These are phyloP conservation scores for Toxoplasma gondii DNA, from an alignment of 169 alveolate genomes.

Conservation along the genomic window DNA sequence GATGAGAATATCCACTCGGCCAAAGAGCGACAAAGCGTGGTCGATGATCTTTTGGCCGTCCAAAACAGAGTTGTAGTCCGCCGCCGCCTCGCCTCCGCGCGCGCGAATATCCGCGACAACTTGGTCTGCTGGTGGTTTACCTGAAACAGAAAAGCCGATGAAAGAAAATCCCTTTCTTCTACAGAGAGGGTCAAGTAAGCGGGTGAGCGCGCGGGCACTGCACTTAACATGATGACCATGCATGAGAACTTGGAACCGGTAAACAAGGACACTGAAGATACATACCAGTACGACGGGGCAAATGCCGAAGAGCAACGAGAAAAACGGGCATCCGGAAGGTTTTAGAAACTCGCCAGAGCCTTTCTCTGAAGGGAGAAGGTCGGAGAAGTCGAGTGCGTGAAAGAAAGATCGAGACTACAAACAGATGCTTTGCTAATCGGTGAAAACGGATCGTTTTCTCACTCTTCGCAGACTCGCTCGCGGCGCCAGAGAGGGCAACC, in stretches of 20 bases:
- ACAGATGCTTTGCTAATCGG: background rate
- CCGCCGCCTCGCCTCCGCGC: conserved; percentile 87
- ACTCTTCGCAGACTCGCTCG: background rate
- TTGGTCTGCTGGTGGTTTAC: conserved; percentile 77
- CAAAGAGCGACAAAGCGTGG: conserved; percentile 86
- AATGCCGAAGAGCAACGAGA: background rate
- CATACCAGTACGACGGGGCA: background rate
- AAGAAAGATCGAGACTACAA: background rate
- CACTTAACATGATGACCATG: too few relatives aligned
- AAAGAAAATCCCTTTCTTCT: background rate
- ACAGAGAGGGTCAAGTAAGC: background rate
- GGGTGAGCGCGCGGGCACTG: too few relatives aligned
- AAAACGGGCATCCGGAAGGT: background rate
- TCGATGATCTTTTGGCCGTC: conserved; percentile 87
- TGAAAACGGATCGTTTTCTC: background rate
- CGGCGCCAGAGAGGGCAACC: conserved; percentile 80
- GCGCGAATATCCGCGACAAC: conserved; percentile 83
- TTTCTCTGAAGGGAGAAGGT: too few relatives aligned
- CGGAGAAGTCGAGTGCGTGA: too few relatives aligned
- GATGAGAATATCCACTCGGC: conserved; percentile 84
- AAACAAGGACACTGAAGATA: too few relatives aligned
- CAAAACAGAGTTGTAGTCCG: conserved; percentile 90
- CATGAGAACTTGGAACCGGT: too few relatives aligned
- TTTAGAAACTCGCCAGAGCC: too few relatives aligned
- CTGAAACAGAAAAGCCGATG: background rate